These are phyloP conservation scores for Xylaria sp. DNA, from an alignment of 2,329 filamentous ascomycete genomes.

Conservation along the genomic window DNA sequence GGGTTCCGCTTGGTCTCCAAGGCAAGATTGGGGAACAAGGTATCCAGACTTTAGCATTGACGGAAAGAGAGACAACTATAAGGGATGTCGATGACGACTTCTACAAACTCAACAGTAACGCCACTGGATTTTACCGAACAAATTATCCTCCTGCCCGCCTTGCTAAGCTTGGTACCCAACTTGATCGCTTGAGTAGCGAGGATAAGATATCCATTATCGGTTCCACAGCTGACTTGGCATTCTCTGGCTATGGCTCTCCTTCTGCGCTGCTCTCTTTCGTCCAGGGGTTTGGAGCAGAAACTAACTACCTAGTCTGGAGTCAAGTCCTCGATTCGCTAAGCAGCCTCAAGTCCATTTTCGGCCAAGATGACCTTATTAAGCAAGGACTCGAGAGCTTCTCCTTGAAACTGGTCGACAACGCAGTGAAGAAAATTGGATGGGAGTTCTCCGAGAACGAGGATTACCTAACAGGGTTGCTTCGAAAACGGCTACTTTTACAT, in stretches of 20 bases:
- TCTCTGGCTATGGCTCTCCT: slow-evolving; percentile 84
- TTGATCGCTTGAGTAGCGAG: slow-evolving; percentile 76
- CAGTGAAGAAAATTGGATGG: slow-evolving; percentile 84
- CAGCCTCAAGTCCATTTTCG: slow-evolving; percentile 84
- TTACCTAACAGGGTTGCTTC: slow-evolving; percentile 80
- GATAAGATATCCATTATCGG: slow-evolving; percentile 94
- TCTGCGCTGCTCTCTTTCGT: slow-evolving; percentile 82
- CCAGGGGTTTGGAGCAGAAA: slow-evolving; percentile 81
- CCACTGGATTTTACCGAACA: slow-evolving; percentile 87
- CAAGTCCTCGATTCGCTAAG: slow-evolving; percentile 79
- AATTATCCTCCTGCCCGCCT: slow-evolving; percentile 90
- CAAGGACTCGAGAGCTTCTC: slow-evolving; percentile 78
- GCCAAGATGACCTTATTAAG: slow-evolving; percentile 73
- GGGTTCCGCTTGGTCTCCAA: slow-evolving; percentile 88
- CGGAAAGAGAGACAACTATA: slow-evolving; percentile 77
- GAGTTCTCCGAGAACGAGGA: slow-evolving; percentile 79
- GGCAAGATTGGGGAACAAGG: slow-evolving; percentile 70
- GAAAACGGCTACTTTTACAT: slow-evolving; percentile 77
- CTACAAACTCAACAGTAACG: slow-evolving; percentile 92
- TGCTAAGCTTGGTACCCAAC: slow-evolving; percentile 76
- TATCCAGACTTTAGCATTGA: slow-evolving; percentile 70
- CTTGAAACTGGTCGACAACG: slow-evolving; percentile 74
- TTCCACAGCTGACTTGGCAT: slow-evolving; percentile 86
- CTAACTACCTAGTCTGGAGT: slow-evolving; percentile 86
- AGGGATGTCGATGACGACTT: slow-evolving; percentile 75